Base-by-base conservation (phyloP, 2,329 filamentous ascomycete genomes). In the Hypoxylon rubiginosum region DNA sequence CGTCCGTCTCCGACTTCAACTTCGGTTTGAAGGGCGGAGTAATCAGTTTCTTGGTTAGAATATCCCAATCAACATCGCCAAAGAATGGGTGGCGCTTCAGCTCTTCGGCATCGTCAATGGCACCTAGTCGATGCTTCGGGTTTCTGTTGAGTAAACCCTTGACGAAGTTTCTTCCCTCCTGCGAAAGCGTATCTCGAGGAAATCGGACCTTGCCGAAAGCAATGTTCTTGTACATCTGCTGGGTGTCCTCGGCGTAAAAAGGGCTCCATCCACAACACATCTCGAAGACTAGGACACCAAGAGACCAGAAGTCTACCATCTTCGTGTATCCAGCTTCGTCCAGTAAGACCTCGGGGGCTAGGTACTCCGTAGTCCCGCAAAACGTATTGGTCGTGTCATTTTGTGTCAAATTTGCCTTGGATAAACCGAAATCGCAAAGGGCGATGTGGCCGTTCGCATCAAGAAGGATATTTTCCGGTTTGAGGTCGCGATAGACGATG, bases 141-240 rank as follows among this genome's bases (percentile, higher is more conserved):
- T 99, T 99, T 76, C 96, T 90, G 83, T 99, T 99, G 59, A 99
- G 87, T 67, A 99, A 83, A 19, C 96, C 96, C 84, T 99, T 99
- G 76, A 99, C 96, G 75, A 99, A 99, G 80, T 97, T 98, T 64
- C 96, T 89, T 64, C 96, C 96, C 79, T 99, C 96, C 43, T 94
- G 91, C 66, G 94, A 97, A 32, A 99, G 84, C 1, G 96, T 97
- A 79, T 99, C 96, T 71, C 94, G 89, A 7, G 96, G 96, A 79
- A 99, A 99, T 66, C 96, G 88, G 62, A 99, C 96, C 79, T 99
- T 99, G 77, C 96, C 96, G 76, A 99, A 99, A 0, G 96, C 96
- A 78, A 99, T 99, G 82, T 99, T 99, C 85, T 99, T 99, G 85
- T 99, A 99, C 96, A 99, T 99, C 79, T 99, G 96, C 80, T 99